These are phyloP conservation scores for Amanita exitialis DNA, from an alignment of 768 basidiomycete species.

Conservation along the genomic window DNA sequence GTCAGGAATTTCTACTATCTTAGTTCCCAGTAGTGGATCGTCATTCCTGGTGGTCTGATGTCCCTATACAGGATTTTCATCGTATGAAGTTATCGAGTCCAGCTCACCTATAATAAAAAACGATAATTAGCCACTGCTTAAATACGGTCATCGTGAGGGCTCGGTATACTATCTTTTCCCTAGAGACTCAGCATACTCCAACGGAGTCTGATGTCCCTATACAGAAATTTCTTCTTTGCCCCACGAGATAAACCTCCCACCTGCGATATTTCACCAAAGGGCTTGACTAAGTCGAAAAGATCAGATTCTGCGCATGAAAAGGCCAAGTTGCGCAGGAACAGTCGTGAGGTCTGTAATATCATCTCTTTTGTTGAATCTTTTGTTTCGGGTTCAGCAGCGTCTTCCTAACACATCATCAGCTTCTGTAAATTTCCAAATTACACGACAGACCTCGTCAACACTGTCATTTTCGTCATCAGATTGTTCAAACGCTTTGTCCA, in stretches of 20 bases:
- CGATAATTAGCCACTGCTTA: conserved; percentile 10
- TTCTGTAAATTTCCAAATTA: neutral
- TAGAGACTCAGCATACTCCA: conserved; percentile 21
- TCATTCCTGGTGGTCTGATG: conserved; percentile 56
- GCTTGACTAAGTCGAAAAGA: conserved; percentile 48
- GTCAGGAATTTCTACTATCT: conserved; percentile 38
- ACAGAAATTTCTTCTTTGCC: conserved; percentile 32
- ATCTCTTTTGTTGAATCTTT: conserved; percentile 35
- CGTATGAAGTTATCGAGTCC: conserved; percentile 12
- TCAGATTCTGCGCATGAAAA: conserved; percentile 76
- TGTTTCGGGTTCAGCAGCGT: conserved; percentile 10
- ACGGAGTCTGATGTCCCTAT: conserved; percentile 52
- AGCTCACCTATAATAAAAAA: conserved; percentile 27
- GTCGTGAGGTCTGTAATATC: conserved; percentile 63
- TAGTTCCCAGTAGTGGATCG: conserved; percentile 40
- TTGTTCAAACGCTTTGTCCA: conserved; percentile 49
- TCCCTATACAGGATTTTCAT: conserved; percentile 48
- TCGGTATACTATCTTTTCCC: neutral
- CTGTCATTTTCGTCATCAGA: conserved; percentile 37
- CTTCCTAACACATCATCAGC: neutral
- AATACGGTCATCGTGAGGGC: conserved; percentile 20
- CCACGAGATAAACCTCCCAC: conserved; percentile 29
- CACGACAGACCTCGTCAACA: conserved; percentile 5
- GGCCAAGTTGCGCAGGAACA: conserved; percentile 93
- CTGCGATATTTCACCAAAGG: conserved; percentile 70